Base-by-base conservation (phyloP, 768 basidiomycete genomes). In the Tulasnella sp. region DNA sequence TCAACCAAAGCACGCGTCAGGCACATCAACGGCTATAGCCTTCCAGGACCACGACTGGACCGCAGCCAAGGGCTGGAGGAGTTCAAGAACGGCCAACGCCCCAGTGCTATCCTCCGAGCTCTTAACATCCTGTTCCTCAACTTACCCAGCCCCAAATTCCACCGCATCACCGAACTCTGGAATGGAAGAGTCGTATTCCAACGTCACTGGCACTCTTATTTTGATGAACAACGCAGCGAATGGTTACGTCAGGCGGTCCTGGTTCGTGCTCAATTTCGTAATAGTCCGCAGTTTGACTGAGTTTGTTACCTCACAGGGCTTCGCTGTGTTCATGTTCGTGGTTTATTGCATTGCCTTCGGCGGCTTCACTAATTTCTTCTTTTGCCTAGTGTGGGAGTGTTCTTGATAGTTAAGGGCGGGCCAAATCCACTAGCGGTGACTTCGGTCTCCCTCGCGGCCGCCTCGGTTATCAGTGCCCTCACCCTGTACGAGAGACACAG, bases 181-280 rank as follows among this genome's bases (percentile, higher is more conserved):
- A 72, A 79, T 54, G 78, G 78, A 3, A 4, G 78, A n/a, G 46
- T 79, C 37, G 78, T 79, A 12, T 79, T 74, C 41, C 78, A 79
- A 74, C 60, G 78, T 7, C 78, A 79, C 46, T 79, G 78, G 78
- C 78, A 79, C n/a, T 31, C 28, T 4, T 79, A 74, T 44, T 79
- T 79, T 22, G 69, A 79, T 20, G 72, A 31, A n/a, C 72, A 41
- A 31, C 78, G 72, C 40, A 46, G n/a, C 34, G 69, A 79, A 37
- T 79, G 78, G 78, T 28, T 79, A 1, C 28, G 44, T n/a, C 40
- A 9, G 20, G 78, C 42, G 41, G n/a, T n/a, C n/a, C n/a, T n/a
- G n/a, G n/a, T n/a, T n/a, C n/a, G n/a, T n/a, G n/a, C n/a, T n/a
- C n/a, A n/a, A n/a, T n/a, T n/a, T n/a, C n/a, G n/a, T n/a, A n/a